Conservation (phyloP, 257 asterid genomes). For the Lavandula angustifolia region DNA sequence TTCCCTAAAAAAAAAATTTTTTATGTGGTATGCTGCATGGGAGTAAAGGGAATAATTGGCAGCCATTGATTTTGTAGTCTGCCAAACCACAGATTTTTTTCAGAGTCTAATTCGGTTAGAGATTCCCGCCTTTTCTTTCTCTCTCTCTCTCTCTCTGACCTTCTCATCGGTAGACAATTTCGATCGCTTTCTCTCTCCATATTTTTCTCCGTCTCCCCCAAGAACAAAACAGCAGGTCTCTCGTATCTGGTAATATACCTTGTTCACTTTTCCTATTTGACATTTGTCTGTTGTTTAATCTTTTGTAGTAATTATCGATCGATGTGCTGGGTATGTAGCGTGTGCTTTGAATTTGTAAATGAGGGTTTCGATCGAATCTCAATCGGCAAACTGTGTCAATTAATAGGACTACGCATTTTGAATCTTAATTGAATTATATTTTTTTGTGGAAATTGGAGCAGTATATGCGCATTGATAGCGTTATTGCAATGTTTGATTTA, state of each 20-base stretch:
- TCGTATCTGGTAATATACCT: conserved; percentile 17
- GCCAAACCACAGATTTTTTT: conserved; percentile 32
- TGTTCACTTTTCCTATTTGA: not conserved
- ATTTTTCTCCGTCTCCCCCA: not conserved
- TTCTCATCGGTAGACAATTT: conserved; percentile 34
- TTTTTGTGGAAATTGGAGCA: not conserved
- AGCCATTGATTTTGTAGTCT: conserved; percentile 36
- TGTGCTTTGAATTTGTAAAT: not conserved
- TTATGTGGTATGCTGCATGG: no score
- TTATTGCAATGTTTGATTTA: not conserved
- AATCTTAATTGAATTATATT: not conserved
- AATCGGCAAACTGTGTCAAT: not conserved
- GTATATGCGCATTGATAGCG: conserved; percentile 17
- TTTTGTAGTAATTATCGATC: not conserved
- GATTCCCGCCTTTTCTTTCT: not conserved
- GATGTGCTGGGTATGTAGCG: conserved; percentile 1
- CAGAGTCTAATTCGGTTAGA: conserved; percentile 29
- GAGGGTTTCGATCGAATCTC: not conserved
- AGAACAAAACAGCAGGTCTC: conserved; percentile 26
- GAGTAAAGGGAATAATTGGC: no score
- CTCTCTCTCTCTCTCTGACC: no score
- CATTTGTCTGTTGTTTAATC: not conserved
- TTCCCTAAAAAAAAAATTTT: no score
- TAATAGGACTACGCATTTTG: not conserved
- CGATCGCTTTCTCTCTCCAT: conserved; percentile 10